Evolutionary conservation across 148 eudicot species (phyloP), one percentile per base, ranked within the genome.

Genomic region (Persicaria maculosa): DNA sequence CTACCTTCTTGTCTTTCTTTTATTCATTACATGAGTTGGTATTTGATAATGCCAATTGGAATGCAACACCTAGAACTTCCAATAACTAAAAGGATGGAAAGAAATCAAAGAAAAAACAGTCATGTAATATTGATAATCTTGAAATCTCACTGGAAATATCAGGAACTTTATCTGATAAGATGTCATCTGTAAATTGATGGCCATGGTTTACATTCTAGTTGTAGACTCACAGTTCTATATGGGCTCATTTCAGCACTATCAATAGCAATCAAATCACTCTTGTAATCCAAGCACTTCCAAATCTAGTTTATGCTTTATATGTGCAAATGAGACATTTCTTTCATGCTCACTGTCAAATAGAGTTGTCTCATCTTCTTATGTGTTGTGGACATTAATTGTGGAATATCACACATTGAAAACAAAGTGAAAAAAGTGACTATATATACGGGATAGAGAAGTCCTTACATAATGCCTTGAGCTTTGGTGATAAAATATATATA

Each of bases 31-130:
- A 12, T 36, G 36, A 14, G 68, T 62, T 25, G 68, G 68, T 62
- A 62, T 62, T 62, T 62, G 68, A 6, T 25, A 31, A 8, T 20
- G 31, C 44, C 44, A 62, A 62, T 62, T 25, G 44, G 44, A 43
- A 62, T 62, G 68, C 68, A 62, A 62, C 68, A 62, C 68, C 68
- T 25, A 62, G 6, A 62, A 22, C 6, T 31, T 62, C 44, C 43
- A 62, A 62, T 8, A 25, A 62, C 44, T 31, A 62, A 58, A 19
- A 15, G n/a, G 19, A 61, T 8, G 1, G 31, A 61, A 62, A 59
- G 8, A 17, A 16, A 58, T 20, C 11, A 58, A 6, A 1, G 40
- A 20, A 57, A 12, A 61, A 61, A 6, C 11, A 61, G 31, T 61
- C n/a, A 25, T 22, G 44, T 25, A 61, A 11, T 62, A 62, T 62